phyloP scores from a whole-genome alignment of 805 yeast genomes.

The Kazachstania kunashirensis region DNA sequence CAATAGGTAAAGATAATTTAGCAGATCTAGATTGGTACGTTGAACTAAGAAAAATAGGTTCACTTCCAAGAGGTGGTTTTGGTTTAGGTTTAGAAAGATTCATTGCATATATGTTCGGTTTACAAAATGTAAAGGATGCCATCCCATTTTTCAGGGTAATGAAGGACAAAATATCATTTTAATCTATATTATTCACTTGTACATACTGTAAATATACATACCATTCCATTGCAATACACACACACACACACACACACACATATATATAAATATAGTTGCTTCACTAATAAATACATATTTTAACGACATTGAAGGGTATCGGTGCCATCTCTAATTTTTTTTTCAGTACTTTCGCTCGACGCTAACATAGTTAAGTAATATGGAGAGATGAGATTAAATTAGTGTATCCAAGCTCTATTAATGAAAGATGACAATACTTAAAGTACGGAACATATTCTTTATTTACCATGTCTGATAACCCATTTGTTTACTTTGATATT shows the following conservation, averaged over 20 bases:
- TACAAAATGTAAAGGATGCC: slow-evolving; percentile 77
- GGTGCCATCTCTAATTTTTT: too few species aligned
- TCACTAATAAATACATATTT: too few species aligned
- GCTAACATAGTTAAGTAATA: too few species aligned
- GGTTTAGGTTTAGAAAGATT: slow-evolving; percentile 92
- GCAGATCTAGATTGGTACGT: slow-evolving; percentile 72
- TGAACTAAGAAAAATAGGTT: slow-evolving; percentile 62
- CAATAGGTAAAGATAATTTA: slow-evolving; percentile 35
- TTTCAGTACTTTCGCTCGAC: too few species aligned
- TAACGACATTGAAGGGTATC: too few species aligned
- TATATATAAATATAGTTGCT: background rate
- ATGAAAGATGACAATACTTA: too few species aligned
- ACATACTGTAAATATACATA: too few species aligned
- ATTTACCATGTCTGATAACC: background rate
- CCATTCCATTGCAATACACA: background rate
- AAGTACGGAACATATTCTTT: too few species aligned
- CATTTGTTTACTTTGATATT: slow-evolving; percentile 41
- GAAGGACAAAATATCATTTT: slow-evolving; percentile 4
- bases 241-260: background rate
- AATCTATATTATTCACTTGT: too few species aligned
- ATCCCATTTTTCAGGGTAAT: slow-evolving; percentile 67
- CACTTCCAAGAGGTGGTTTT: slow-evolving; percentile 93
- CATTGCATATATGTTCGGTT: slow-evolving; percentile 58
- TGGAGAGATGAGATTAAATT: too few species aligned
- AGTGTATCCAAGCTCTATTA: too few species aligned